Percentiles rank a stretch among this genome's conserved stretches.
These are phyloP conservation scores for Petasospora fabianii DNA, from an alignment of 1,139 yeast species.

Conservation along the genomic window DNA sequence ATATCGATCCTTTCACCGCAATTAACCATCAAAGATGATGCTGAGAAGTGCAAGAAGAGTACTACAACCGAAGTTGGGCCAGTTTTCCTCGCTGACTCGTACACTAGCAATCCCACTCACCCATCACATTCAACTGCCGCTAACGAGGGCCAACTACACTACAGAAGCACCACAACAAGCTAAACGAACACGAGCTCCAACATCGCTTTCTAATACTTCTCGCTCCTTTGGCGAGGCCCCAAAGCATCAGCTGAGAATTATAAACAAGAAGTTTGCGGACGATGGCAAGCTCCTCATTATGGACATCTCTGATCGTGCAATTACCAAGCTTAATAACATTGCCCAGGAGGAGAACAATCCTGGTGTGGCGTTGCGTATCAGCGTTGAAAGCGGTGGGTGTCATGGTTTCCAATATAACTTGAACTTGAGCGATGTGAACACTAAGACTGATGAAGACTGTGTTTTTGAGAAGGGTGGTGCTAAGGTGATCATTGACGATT, in stretches of 20 bases:
- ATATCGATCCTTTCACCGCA: too few relatives aligned
- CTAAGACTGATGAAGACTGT: slow-evolving; percentile 37
- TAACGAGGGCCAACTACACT: too few relatives aligned
- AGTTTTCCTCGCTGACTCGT: background rate
- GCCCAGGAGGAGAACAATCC: slow-evolving; percentile 56
- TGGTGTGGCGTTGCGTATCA: slow-evolving; percentile 61
- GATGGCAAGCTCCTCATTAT: slow-evolving; percentile 31
- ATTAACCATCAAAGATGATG: background rate
- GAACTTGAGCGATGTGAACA: slow-evolving; percentile 40
- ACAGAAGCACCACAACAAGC: slow-evolving; percentile 7
- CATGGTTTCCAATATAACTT: slow-evolving; percentile 94
- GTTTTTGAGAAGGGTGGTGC: slow-evolving; percentile 71
- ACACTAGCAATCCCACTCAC: too few relatives aligned
- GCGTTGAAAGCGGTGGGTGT: slow-evolving; percentile 98
- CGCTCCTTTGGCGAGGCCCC: slow-evolving; percentile 10
- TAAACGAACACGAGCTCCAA: slow-evolving; percentile 11
- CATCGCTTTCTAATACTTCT: slow-evolving; percentile 15
- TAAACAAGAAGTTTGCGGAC: slow-evolving; percentile 25
- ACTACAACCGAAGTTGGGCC: background rate
- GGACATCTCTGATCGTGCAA: slow-evolving; percentile 43
- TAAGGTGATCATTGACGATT: slow-evolving; percentile 70
- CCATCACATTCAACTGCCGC: too few relatives aligned
- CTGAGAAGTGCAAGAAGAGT: background rate
- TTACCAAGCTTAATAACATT: slow-evolving; percentile 52
- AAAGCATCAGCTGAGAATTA: slow-evolving; percentile 15